Base-by-base conservation (phyloP, 2,329 filamentous ascomycete species). In the Colletotrichum magnum region DNA sequence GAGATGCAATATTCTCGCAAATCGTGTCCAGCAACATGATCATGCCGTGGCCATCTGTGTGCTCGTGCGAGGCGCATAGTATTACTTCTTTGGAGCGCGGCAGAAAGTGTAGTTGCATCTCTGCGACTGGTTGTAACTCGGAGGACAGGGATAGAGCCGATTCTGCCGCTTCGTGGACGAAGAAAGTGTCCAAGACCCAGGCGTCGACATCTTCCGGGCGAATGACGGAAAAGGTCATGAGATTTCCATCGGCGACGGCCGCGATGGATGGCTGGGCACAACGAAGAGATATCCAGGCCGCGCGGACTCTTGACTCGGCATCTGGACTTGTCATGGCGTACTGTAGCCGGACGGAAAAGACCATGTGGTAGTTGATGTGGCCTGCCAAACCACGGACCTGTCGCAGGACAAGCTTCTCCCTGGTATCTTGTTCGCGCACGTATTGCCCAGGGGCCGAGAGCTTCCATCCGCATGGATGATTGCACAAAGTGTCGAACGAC, bases 241-340 rank as follows among this genome's bases (percentile, higher is more conserved):
- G 12, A 10, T 3, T 47, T 16, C 47, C 54, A 15, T 15, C 18
- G 21, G 39, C 26, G 5, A 36, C n/a, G 12, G 21, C 16, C 2
- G 45, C 62, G 16, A 65, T 59, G 10, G 62, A 65, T n/a, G 62
- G 62, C n/a, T 65, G 62, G 24, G 24, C 26, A 24, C 56, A 59
- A 7, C 56, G 47, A 18, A 65, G 15, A 6, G 48, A n/a, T 26
- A 59, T 47, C 62, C 54, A 65, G 15, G 54, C 54, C 16, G 28
- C 24, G 26, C 54, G 62, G 21, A 36, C 39, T 43, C 61, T 51
- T 9, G 24, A 24, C 26, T 53, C 54, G 24, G 62, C 39, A 24
- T 59, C 56, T 6, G 10, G n/a, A 12, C n/a, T 26, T 5, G 47
- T 18, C 16, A 59, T 36, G 26, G 45, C 15, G 32, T 65, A 59